phyloP scores from a whole-genome alignment of 257 asterid species.

The Nicotiana tomentosiformis region DNA sequence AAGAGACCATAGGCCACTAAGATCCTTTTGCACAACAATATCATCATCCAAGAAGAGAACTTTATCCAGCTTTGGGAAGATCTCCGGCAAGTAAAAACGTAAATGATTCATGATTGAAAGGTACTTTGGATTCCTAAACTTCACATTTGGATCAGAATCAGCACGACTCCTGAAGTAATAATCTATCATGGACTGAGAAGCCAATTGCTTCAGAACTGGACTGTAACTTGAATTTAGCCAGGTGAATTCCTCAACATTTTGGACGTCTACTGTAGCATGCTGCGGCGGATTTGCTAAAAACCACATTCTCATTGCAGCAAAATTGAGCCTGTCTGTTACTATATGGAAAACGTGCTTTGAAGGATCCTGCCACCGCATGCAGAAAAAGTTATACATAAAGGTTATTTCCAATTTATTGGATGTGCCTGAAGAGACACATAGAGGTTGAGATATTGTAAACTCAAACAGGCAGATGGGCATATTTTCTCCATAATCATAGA shows the following conservation, averaged over 20 bases:
- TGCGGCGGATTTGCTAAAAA: slow-evolving; percentile 78
- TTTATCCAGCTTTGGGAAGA: slow-evolving; percentile 77
- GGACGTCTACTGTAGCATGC: slow-evolving; percentile 65
- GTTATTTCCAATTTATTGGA: background rate
- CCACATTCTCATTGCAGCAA: slow-evolving; percentile 97
- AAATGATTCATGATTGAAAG: slow-evolving; percentile 95
- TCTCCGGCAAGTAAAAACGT: slow-evolving; percentile 88
- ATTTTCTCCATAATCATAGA: background rate
- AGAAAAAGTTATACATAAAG: slow-evolving; percentile 9
- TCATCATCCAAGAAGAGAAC: slow-evolving; percentile 92
- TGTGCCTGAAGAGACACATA: background rate
- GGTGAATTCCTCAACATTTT: slow-evolving; percentile 77
- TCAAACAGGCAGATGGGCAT: background rate
- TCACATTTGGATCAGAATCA: slow-evolving; percentile 74
- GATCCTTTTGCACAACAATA: slow-evolving; percentile 77
- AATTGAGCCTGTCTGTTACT: slow-evolving; percentile 85
- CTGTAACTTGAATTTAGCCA: slow-evolving; percentile 95
- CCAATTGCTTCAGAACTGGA: slow-evolving; percentile 83
- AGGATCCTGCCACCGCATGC: slow-evolving; percentile 45
- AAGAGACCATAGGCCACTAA: slow-evolving; percentile 70
- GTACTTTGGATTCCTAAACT: slow-evolving; percentile 87
- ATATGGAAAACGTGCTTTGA: slow-evolving; percentile 78
- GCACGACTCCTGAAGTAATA: slow-evolving; percentile 70
- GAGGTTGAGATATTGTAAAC: background rate
- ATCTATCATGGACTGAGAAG: slow-evolving; percentile 73